Conservation (phyloP, 1,284 basidiomycete species). For the Tilletiopsis washingtonensis region DNA sequence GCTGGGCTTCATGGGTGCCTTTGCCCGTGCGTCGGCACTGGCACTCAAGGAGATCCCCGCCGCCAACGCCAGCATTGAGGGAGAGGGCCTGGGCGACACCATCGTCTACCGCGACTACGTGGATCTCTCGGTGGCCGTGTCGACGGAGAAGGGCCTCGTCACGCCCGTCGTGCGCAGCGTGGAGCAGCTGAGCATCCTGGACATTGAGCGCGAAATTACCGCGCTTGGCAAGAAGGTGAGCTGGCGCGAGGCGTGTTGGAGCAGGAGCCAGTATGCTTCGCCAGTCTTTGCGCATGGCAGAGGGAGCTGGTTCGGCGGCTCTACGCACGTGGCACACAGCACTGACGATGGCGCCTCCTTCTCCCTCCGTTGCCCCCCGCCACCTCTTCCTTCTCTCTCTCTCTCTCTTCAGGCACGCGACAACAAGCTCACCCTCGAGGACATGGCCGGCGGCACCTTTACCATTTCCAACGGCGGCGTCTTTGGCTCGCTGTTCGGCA, state of each 20-base stretch:
- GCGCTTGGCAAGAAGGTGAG: slow-evolving; percentile 72
- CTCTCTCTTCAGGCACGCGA: slow-evolving; percentile 66
- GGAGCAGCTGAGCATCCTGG: slow-evolving; percentile 75
- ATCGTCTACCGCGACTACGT: slow-evolving; percentile 88
- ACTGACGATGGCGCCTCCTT: background rate
- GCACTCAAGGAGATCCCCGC: slow-evolving; percentile 87
- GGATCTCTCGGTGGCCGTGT: slow-evolving; percentile 67
- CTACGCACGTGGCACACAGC: background rate
- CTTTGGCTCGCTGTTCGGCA: slow-evolving; percentile 92
- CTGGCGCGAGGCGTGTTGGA: background rate
- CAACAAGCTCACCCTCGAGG: slow-evolving; percentile 83
- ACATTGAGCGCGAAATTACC: slow-evolving; percentile 87
- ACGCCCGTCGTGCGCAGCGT: slow-evolving; percentile 91
- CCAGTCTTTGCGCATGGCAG: no score
- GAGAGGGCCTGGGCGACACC: slow-evolving; percentile 60
- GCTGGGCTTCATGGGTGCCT: slow-evolving; percentile 97
- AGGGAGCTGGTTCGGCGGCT: no score
- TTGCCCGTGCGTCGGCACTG: slow-evolving; percentile 76
- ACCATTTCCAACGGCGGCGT: slow-evolving; percentile 99
- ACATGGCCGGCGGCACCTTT: slow-evolving; percentile 83
- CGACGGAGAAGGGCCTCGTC: slow-evolving; percentile 93
- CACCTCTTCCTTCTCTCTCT: background rate
- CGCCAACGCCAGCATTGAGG: slow-evolving; percentile 89
- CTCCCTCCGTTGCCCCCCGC: no score
- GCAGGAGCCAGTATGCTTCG: no score